Conservation (phyloP, 306 rosid species). For the Quercus berberidifolia region DNA sequence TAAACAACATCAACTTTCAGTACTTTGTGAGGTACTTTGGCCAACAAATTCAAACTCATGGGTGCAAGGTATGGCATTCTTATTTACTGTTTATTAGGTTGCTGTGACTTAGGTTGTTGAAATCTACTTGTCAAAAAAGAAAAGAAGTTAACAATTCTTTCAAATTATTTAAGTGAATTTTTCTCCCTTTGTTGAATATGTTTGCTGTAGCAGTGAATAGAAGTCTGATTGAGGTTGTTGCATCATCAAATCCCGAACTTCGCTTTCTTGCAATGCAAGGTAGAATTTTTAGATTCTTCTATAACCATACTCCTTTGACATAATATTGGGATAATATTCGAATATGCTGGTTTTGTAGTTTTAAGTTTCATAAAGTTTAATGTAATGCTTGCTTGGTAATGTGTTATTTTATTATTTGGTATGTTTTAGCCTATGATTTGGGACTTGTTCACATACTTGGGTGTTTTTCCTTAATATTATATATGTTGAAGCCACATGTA, state of each 20-base stretch:
- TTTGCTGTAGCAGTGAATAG: slow-evolving; percentile 29
- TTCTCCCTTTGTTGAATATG: background rate
- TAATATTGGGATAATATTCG: background rate
- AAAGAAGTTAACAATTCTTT: background rate
- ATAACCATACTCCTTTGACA: background rate
- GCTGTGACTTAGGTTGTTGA: background rate
- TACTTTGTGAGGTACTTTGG: slow-evolving; percentile 60
- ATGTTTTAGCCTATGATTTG: background rate
- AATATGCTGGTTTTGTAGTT: background rate
- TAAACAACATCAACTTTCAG: slow-evolving; percentile 50
- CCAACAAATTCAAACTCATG: slow-evolving; percentile 38
- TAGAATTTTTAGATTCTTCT: slow-evolving; percentile 14
- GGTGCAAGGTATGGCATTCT: slow-evolving; percentile 41
- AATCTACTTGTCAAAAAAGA: background rate
- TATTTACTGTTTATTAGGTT: slow-evolving; percentile 5
- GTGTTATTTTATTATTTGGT: background rate
- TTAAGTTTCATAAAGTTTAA: background rate
- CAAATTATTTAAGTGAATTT: background rate
- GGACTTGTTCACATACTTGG: background rate
- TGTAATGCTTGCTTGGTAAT: background rate
- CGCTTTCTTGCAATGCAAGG: slow-evolving; percentile 72
- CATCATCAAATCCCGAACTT: slow-evolving; percentile 42
- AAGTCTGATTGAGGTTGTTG: slow-evolving; percentile 36
- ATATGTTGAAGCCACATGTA: background rate
- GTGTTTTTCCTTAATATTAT: background rate